phyloP scores from a whole-genome alignment of 2,329 filamentous ascomycete species.

The Plectosphaerella cucumerina region DNA sequence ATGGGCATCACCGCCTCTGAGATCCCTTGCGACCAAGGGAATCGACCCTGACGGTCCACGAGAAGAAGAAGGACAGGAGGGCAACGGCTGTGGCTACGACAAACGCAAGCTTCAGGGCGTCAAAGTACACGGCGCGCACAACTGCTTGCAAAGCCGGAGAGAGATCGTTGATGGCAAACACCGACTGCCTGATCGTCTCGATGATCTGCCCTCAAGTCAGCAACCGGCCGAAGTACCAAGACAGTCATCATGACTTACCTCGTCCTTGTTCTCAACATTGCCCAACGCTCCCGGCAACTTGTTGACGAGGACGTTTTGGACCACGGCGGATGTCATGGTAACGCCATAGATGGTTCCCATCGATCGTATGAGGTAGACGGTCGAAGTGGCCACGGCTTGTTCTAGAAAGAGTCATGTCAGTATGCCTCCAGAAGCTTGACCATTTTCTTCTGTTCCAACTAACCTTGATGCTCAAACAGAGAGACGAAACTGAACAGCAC shows the following conservation, averaged over 20 bases:
- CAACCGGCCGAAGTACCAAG: neutral
- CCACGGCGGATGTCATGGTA: neutral
- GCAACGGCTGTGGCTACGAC: neutral
- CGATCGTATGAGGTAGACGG: neutral
- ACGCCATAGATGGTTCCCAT: neutral
- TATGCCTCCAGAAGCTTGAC: neutral
- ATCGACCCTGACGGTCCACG: neutral
- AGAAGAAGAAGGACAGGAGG: neutral
- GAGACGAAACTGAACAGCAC: slow-evolving; percentile 59
- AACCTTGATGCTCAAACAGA: slow-evolving; percentile 49
- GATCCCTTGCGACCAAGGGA: neutral
- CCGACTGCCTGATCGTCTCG: neutral
- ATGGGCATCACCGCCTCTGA: neutral
- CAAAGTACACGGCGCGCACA: neutral
- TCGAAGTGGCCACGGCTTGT: neutral
- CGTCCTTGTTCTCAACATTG: neutral
- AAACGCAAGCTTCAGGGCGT: neutral
- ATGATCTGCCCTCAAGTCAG: neutral
- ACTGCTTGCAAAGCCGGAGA: neutral
- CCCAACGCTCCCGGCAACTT: neutral
- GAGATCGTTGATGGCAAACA: neutral
- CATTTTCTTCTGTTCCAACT: neutral
- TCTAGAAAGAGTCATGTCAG: neutral
- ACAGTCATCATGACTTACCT: neutral
- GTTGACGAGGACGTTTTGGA: neutral